phyloP scores from a whole-genome alignment of 179 eudicot species.

The Beta macrorhiza region DNA sequence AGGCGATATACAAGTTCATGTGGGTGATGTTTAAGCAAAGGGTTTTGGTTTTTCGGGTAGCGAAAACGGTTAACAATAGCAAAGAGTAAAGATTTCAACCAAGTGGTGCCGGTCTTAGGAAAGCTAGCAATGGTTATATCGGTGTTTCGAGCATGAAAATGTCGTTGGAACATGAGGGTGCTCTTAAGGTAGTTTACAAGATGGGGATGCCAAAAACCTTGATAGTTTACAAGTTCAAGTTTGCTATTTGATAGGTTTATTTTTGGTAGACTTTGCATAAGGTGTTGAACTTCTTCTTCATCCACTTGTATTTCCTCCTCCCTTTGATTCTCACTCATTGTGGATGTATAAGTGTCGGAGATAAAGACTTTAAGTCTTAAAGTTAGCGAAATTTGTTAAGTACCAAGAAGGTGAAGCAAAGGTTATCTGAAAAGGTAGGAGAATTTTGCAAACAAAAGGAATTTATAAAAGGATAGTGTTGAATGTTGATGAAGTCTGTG shows the following conservation, averaged over 20 bases:
- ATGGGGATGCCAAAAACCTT: neutral
- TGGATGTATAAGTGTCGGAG: neutral
- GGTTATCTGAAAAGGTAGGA: no score
- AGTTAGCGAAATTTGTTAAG: no score
- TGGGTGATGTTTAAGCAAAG: neutral
- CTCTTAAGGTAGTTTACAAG: neutral
- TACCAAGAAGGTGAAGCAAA: no score
- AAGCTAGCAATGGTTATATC: neutral
- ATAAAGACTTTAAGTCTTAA: no score
- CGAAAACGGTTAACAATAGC: neutral
- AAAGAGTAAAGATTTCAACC: neutral
- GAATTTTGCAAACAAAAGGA: no score
- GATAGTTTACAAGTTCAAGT: constrained; percentile 3
- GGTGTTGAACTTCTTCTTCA: neutral
- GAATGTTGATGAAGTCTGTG: no score
- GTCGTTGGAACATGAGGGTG: neutral
- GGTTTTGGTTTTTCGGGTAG: neutral
- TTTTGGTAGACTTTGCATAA: neutral
- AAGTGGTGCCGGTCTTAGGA: neutral
- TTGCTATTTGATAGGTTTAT: neutral
- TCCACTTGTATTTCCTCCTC: neutral
- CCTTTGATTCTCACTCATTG: neutral
- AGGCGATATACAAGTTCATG: neutral
- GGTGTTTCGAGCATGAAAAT: neutral
- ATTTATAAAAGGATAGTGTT: no score